Base-by-base conservation (phyloP, 805 yeast species). In the Monosporozyma siamensis region DNA sequence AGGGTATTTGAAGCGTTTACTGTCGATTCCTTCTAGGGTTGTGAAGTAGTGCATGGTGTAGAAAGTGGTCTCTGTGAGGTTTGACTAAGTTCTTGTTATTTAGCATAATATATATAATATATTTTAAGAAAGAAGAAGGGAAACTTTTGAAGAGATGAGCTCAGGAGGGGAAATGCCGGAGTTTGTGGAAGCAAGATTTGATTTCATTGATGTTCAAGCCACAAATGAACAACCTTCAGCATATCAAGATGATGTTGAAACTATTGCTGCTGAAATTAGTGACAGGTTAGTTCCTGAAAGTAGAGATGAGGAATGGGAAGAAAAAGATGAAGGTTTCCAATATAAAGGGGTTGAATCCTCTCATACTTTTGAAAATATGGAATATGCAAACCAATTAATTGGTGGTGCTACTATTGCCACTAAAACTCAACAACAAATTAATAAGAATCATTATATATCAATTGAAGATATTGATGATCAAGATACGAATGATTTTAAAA, bases 371-470 rank as follows among this genome's bases (percentile, higher is more conserved):
- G 42, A 47, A 26, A 35, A 40, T 4, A 39, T 44, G 44, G 41
- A 45, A 20, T 24, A 27, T 14, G 49, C 49, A 4, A 48, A 46
- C 21, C 40, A 42, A 4, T 9, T 46, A 2, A 48, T 48, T 38
- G 52, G 52, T 27, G 52, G 52, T 5, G 32, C 48, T 6, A 42
- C 43, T 7, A 37, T 48, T 15, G 45, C 34, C 6, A 26, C 34
- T 14, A 18, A 29, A 15, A 17, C 23, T 7, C 26, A 38, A 31
- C 40, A 39, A 10, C 18, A 18, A 11, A 32, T 6, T 12, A 39
- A 21, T 14, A 38, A 41, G 21, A 34, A 43, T 7, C 40, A 44
- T 20, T 44, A 39, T 29, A 47, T 44, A 12, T 35, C 45, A 8
- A 29, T 45, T 15, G 48, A 46, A 26, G 48, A 42, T 24, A 34